These are phyloP conservation scores for Pascua sp. DNA, from an alignment of 1,284 basidiomycete genomes.

Conservation along the genomic window DNA sequence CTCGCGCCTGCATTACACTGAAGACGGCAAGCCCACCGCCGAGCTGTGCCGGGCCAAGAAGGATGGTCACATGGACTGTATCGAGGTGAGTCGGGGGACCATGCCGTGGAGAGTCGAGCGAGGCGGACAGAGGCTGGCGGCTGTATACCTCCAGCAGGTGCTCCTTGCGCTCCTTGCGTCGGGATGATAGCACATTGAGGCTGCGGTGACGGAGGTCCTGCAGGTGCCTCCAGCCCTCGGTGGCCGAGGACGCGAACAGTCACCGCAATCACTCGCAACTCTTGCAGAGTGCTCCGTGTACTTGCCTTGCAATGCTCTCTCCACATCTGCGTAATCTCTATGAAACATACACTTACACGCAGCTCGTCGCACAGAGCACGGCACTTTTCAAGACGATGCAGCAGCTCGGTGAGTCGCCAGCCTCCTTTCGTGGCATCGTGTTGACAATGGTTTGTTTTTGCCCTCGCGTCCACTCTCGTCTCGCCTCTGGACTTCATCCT, in stretches of 20 bases:
- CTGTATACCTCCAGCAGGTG: too few species aligned
- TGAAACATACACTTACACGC: background rate
- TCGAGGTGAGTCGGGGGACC: conserved; percentile 55
- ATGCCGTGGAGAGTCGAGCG: background rate
- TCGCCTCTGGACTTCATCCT: too few species aligned
- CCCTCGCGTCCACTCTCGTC: too few species aligned
- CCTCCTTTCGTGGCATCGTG: conserved; percentile 21
- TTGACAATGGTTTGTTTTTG: too few species aligned
- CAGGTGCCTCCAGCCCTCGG: too few species aligned
- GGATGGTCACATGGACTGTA: conserved; percentile 58
- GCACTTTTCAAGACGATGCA: conserved; percentile 73
- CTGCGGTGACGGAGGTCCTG: too few species aligned
- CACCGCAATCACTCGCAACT: too few species aligned
- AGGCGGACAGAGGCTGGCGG: background rate
- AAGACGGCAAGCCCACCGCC: conserved; percentile 51
- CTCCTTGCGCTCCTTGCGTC: too few species aligned
- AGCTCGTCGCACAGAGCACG: conserved; percentile 68
- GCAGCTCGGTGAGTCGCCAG: conserved; percentile 44
- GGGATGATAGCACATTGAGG: too few species aligned
- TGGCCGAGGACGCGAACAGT: too few species aligned
- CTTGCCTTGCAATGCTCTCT: background rate
- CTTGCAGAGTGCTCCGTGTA: too few species aligned
- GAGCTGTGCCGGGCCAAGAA: conserved; percentile 60
- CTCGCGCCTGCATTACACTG: conserved; percentile 50
- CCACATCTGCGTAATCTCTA: background rate